phyloP scores from a whole-genome alignment of 192 early-diverging fungal genomes.

The Gorgonomyces haynaldii region DNA sequence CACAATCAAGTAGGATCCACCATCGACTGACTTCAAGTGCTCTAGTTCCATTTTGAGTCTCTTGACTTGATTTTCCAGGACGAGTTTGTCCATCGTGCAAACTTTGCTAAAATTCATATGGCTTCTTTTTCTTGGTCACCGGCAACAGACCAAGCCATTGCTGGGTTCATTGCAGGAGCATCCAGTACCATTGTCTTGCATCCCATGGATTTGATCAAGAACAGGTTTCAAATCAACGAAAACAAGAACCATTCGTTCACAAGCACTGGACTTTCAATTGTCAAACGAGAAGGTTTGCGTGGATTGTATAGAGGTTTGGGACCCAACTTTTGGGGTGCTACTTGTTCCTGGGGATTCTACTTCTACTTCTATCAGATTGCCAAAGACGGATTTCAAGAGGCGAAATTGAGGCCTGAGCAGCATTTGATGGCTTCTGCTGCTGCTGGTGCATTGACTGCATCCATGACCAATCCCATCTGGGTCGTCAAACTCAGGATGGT shows the following conservation, averaged over 20 bases:
- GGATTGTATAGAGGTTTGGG: slow-evolving; percentile 86
- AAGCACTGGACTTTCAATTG: not conserved
- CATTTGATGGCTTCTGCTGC: slow-evolving; percentile 69
- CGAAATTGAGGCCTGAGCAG: slow-evolving; percentile 57
- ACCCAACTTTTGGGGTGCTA: slow-evolving; percentile 83
- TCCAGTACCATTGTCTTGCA: slow-evolving; percentile 73
- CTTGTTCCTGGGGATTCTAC: slow-evolving; percentile 92
- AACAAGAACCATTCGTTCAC: not conserved
- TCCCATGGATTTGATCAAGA: slow-evolving; percentile 93
- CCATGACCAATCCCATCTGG: slow-evolving; percentile 92
- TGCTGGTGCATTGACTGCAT: slow-evolving; percentile 68
- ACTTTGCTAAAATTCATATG: too few species aligned
- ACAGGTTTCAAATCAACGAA: slow-evolving; percentile 64
- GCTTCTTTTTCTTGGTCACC: too few species aligned
- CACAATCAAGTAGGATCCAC: too few species aligned
- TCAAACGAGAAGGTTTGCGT: slow-evolving; percentile 44
- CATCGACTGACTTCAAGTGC: too few species aligned
- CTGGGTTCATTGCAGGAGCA: slow-evolving; percentile 77
- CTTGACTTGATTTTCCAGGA: too few species aligned
- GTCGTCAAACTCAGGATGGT: slow-evolving; percentile 87
- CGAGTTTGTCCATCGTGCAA: too few species aligned
- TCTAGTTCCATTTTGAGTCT: too few species aligned
- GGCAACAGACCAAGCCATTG: slow-evolving; percentile 65
- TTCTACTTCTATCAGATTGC: slow-evolving; percentile 69
- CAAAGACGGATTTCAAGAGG: slow-evolving; percentile 5